Evolutionary conservation across 108 stramenopile species (phyloP).

Genomic region (Licmophora abbreviata): DNA sequence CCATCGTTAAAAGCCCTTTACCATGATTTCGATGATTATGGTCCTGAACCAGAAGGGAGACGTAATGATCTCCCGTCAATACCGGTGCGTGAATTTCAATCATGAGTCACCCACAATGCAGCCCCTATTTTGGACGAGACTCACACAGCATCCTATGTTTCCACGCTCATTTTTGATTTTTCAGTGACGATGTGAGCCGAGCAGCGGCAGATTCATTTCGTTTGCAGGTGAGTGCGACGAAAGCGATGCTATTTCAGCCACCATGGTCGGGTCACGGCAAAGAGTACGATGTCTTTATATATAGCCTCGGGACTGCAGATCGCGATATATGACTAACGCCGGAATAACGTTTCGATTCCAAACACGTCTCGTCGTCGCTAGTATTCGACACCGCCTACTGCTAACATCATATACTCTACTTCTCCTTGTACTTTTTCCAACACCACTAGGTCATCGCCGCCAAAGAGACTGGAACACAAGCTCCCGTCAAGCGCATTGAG

Average conservation of each 20-base stretch:
- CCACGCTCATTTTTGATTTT: conserved; percentile 1
- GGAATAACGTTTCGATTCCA: too few relatives aligned
- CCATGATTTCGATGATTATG: conserved; percentile 91
- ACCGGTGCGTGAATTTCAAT: conserved; percentile 33
- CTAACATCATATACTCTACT: too few relatives aligned
- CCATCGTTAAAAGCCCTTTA: too few relatives aligned
- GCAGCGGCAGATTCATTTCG: conserved; percentile 85
- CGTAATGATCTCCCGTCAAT: conserved; percentile 90
- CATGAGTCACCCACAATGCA: not conserved
- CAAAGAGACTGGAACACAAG: conserved; percentile 91
- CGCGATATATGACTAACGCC: too few relatives aligned
- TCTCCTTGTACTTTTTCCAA: not conserved
- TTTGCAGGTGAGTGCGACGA: conserved; percentile 56
- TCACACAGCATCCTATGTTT: conserved; percentile 1
- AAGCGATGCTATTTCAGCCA: too few relatives aligned
- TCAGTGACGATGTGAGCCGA: conserved; percentile 80
- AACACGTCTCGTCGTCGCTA: too few relatives aligned
- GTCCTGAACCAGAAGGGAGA: conserved; percentile 89
- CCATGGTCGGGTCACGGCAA: too few relatives aligned
- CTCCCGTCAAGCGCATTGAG: conserved; percentile 93
- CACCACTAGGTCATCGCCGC: conserved; percentile 78
- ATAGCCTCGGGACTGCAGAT: too few relatives aligned
- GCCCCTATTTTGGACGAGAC: not conserved
- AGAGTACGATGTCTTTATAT: too few relatives aligned
- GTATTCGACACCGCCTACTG: too few relatives aligned